These are phyloP conservation scores for Sporothrix curviconia DNA, from an alignment of 2,329 filamentous ascomycete genomes.

Conservation along the genomic window DNA sequence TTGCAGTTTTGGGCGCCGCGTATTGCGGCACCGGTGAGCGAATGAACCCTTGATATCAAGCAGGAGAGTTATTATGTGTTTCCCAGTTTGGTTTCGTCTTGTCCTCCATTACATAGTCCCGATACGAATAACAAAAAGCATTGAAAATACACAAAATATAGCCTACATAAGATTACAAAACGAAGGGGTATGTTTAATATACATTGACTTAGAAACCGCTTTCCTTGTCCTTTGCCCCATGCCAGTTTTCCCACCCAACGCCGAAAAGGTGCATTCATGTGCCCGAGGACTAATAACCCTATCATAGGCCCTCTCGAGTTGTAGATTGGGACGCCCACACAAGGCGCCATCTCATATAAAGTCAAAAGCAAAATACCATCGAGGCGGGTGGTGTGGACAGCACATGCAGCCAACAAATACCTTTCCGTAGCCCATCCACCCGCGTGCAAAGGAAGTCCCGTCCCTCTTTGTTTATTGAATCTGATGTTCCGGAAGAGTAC, in stretches of 20 bases:
- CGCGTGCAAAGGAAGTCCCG: too few species aligned
- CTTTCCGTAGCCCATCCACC: too few species aligned
- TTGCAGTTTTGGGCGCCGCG: neutral
- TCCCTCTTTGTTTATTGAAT: too few species aligned
- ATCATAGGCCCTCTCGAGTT: too few species aligned
- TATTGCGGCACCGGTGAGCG: neutral
- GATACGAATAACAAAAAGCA: neutral
- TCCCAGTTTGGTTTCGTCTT: neutral
- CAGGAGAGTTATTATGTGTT: neutral
- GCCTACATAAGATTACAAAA: neutral
- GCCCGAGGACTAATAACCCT: neutral
- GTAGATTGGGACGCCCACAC: too few species aligned
- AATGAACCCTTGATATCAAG: conserved; percentile 1
- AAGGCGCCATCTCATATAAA: too few species aligned
- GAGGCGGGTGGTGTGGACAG: too few species aligned
- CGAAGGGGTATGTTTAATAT: conserved; percentile 6
- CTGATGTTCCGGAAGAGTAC: too few species aligned
- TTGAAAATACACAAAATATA: neutral
- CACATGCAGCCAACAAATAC: too few species aligned
- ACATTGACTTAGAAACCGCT: neutral
- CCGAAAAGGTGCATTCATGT: neutral
- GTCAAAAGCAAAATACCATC: too few species aligned
- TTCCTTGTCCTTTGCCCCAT: neutral
- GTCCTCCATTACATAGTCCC: neutral
- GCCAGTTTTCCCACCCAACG: conserved; percentile 5